phyloP scores from a whole-genome alignment of 2,329 filamentous ascomycete species.

The Hypoxylon sp. region DNA sequence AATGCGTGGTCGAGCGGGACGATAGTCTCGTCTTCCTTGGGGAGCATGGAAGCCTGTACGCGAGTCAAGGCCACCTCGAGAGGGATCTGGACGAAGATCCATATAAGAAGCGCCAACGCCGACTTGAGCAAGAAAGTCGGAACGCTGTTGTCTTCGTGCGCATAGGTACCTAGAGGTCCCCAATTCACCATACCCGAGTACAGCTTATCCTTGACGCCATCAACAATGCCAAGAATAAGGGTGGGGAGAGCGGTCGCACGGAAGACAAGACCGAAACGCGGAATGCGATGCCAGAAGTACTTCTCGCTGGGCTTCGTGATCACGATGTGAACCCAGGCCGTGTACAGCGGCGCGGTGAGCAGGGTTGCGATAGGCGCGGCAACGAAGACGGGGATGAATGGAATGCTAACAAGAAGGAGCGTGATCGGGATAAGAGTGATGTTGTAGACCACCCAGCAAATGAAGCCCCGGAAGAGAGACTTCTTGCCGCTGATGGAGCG shows the following conservation, averaged over 20 bases:
- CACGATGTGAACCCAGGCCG: conserved; percentile 86
- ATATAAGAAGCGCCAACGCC: conserved; percentile 55
- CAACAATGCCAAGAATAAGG: conserved; percentile 70
- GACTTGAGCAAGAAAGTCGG: conserved; percentile 54
- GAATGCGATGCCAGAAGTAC: conserved; percentile 77
- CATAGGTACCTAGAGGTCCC: conserved; percentile 58
- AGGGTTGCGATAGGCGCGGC: conserved; percentile 70
- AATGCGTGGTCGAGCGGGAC: conserved; percentile 90
- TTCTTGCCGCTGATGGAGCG: conserved; percentile 72
- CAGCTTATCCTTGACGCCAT: conserved; percentile 63
- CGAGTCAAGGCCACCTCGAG: conserved; percentile 81
- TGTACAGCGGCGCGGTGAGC: conserved; percentile 74
- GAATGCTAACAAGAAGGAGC: conserved; percentile 59
- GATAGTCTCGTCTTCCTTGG: conserved; percentile 83
- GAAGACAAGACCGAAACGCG: conserved; percentile 71
- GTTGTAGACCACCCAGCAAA: conserved; percentile 60
- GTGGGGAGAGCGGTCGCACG: conserved; percentile 78
- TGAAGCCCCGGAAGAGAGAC: conserved; percentile 77
- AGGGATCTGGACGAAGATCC: conserved; percentile 77
- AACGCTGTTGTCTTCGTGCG: not conserved
- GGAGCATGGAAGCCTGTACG: conserved; percentile 86
- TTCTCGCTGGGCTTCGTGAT: conserved; percentile 76
- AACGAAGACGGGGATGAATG: conserved; percentile 60
- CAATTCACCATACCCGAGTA: conserved; percentile 22
- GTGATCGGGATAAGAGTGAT: conserved; percentile 45